phyloP scores from a whole-genome alignment of 2,329 filamentous ascomycete genomes.

The Aspergillus ibericus region DNA sequence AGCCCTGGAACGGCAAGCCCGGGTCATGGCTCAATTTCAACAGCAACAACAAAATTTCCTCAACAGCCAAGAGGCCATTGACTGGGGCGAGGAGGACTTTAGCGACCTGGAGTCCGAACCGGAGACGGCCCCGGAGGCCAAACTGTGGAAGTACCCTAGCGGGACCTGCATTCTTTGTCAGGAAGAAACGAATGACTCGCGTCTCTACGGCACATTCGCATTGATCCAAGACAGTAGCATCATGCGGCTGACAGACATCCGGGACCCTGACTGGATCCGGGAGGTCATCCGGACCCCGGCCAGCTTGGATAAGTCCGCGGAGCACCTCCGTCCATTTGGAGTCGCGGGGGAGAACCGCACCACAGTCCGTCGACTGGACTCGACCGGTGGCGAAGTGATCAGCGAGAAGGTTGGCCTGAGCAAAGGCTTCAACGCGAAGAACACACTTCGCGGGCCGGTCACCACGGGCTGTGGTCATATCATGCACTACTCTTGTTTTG shows the following conservation, averaged over 20 bases:
- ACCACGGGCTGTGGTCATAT: slow-evolving; percentile 94
- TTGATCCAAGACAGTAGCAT: slow-evolving; percentile 84
- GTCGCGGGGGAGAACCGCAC: slow-evolving; percentile 84
- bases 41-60: slow-evolving; percentile 95
- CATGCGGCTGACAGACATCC: slow-evolving; percentile 79
- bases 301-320: slow-evolving; percentile 82
- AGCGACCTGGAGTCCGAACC: slow-evolving; percentile 60
- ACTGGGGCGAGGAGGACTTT: slow-evolving; percentile 83
- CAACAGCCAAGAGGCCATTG: slow-evolving; percentile 79
- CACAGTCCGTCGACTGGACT: slow-evolving; percentile 72
- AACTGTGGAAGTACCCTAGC: slow-evolving; percentile 84
- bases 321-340: slow-evolving; percentile 82
- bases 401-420: slow-evolving; percentile 80
- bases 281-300: slow-evolving; percentile 77
- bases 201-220: slow-evolving; percentile 90
- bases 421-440: slow-evolving; percentile 76
- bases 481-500: slow-evolving; percentile 97
- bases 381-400: slow-evolving; percentile 68
- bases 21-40: slow-evolving; percentile 97
- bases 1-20: slow-evolving; percentile 83
- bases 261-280: slow-evolving; percentile 77
- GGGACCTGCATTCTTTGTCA: slow-evolving; percentile 96
- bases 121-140: slow-evolving; percentile 61
- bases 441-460: slow-evolving; percentile 71
- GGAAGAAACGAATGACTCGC: slow-evolving; percentile 87